Evolutionary conservation across 2,329 filamentous ascomycete species (phyloP).

Genomic region (Penicillium italicum): DNA sequence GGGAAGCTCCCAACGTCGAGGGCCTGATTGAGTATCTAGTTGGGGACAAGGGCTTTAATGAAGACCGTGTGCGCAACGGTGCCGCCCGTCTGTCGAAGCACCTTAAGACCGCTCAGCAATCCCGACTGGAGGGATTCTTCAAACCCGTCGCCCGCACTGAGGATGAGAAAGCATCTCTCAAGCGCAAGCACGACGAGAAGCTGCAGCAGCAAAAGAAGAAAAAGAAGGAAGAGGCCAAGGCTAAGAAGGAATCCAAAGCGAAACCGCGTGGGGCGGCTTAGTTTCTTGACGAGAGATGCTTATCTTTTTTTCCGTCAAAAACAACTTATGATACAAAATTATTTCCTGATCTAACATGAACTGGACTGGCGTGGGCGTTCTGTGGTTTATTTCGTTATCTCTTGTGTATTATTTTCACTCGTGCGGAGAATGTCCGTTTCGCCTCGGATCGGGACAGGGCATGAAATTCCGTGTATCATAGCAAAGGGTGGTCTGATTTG

Average conservation of each 20-base stretch:
- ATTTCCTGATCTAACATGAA: conserved; percentile 8
- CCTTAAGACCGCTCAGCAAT: conserved; percentile 85
- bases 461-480: conserved; percentile 16
- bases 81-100: conserved; percentile 82
- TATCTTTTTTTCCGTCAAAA: background rate
- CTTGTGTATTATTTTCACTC: conserved; percentile 2
- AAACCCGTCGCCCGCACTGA: conserved; percentile 87
- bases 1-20: conserved; percentile 89
- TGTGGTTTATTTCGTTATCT: conserved; percentile 3
- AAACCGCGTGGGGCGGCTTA: conserved; percentile 69
- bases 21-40: conserved; percentile 87
- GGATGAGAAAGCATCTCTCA: conserved; percentile 75
- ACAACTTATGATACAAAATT: conserved; percentile 5
- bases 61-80: conserved; percentile 81
- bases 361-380: conserved; percentile 17
- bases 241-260: conserved; percentile 85
- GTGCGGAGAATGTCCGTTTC: background rate
- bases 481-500: background rate
- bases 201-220: conserved; percentile 92
- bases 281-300: background rate
- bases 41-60: conserved; percentile 92
- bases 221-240: conserved; percentile 88
- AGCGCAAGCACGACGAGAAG: conserved; percentile 92
- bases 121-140: conserved; percentile 92
- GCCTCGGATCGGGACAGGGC: background rate